A percentile compares a stretch with the other conserved stretches of the same genome.
These are phyloP conservation scores for Scytalidium sp. DNA, from an alignment of 2,329 filamentous ascomycete species.

Conservation along the genomic window DNA sequence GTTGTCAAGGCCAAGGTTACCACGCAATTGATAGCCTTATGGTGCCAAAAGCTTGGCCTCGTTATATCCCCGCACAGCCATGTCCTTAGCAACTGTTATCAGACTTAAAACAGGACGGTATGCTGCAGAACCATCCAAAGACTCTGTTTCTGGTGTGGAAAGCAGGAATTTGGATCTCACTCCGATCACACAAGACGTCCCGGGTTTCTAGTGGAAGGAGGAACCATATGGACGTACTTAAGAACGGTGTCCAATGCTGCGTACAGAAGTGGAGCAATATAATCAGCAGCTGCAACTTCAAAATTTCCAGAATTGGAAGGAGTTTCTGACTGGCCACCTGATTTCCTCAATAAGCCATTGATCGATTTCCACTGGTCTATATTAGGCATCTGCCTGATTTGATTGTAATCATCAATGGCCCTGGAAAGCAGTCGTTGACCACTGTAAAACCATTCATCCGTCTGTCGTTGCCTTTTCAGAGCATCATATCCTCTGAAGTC, in stretches of 20 bases:
- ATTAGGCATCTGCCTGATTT: not conserved
- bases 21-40: no score
- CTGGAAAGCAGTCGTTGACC: slow-evolving; percentile 22
- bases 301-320: slow-evolving; percentile 18
- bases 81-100: no score
- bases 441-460: slow-evolving; percentile 24
- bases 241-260: slow-evolving; percentile 22
- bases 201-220: slow-evolving; percentile 12
- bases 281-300: slow-evolving; percentile 17
- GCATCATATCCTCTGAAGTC: slow-evolving; percentile 6
- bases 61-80: no score
- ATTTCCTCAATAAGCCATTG: not conserved
- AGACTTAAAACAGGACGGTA: no score
- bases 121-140: no score
- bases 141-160: no score
- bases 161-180: no score
- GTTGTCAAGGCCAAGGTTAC: not conserved
- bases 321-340: slow-evolving; percentile 1
- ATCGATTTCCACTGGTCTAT: not conserved
- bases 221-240: slow-evolving; percentile 16
- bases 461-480: slow-evolving; percentile 8
- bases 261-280: slow-evolving; percentile 20
- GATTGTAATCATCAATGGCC: slow-evolving; percentile 19
- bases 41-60: no score
- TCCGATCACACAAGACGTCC: no score